Conservation (phyloP, 139 green algal genomes). For the Ulvella scutata region DNA sequence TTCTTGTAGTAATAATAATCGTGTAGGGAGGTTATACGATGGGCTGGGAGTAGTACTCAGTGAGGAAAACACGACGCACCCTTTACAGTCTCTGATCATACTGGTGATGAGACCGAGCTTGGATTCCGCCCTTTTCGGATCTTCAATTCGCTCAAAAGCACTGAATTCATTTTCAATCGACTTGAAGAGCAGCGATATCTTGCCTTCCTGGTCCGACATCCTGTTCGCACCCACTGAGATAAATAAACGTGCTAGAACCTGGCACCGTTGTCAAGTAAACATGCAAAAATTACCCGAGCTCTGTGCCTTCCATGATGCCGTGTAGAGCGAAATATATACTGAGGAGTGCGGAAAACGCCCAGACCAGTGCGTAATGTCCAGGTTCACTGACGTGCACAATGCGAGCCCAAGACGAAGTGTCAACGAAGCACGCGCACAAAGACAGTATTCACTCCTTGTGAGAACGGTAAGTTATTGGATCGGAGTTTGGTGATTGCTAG, state of each 20-base stretch:
- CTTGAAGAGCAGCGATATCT: not conserved
- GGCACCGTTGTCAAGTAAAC: not conserved
- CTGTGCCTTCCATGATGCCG: not conserved
- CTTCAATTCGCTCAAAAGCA: constrained; percentile 7
- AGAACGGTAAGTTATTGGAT: no score
- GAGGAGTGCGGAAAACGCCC: not conserved
- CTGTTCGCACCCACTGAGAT: not conserved
- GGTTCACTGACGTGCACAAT: not conserved
- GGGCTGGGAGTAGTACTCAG: not conserved
- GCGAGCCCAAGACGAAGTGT: no score
- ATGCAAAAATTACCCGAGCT: not conserved
- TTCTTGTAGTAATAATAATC: not conserved
- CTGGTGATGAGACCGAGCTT: constrained; percentile 50
- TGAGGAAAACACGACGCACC: constrained; percentile 24
- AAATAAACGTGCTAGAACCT: not conserved
- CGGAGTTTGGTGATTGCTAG: no score
- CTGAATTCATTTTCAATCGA: not conserved
- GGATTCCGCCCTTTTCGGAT: constrained; percentile 34
- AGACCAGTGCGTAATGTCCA: not conserved
- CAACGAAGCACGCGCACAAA: no score
- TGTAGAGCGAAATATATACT: not conserved
- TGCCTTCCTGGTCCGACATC: not conserved
- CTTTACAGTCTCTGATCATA: constrained; percentile 63
- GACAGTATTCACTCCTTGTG: no score
- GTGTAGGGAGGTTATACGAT: not conserved